These are phyloP conservation scores for Aspergillus heteromorphus DNA, from an alignment of 495 filamentous ascomycete genomes.

Conservation along the genomic window DNA sequence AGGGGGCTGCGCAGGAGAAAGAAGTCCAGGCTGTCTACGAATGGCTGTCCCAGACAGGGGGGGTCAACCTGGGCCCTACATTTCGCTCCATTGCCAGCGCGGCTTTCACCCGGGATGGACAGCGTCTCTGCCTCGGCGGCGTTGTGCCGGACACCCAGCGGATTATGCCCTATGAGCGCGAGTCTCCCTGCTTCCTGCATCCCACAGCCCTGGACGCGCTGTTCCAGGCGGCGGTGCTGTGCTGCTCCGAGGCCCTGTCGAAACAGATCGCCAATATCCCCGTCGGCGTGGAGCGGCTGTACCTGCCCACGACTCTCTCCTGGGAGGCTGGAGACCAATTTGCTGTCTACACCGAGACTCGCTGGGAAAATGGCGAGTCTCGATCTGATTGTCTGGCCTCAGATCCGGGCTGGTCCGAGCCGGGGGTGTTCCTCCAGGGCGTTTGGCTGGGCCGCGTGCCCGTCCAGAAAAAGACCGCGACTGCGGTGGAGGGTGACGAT, in stretches of 20 bases:
- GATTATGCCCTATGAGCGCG: slow-evolving; percentile 18
- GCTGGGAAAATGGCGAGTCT: slow-evolving; percentile 12
- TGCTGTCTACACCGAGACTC: slow-evolving; percentile 14
- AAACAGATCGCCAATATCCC: slow-evolving; percentile 20
- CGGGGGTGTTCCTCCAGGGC: slow-evolving; percentile 19
- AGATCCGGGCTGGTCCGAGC: slow-evolving; percentile 12
- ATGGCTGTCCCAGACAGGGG: slow-evolving; percentile 21
- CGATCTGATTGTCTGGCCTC: slow-evolving; percentile 18
- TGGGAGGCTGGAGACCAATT: slow-evolving; percentile 15
- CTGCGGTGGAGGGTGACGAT: neutral
- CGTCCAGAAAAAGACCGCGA: neutral
- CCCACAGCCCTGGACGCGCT: slow-evolving; percentile 31
- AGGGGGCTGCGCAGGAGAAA: slow-evolving; percentile 5
- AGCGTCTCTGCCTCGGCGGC: slow-evolving; percentile 12
- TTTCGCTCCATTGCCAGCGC: slow-evolving; percentile 16
- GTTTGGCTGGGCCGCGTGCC: neutral
- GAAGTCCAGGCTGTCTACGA: slow-evolving; percentile 16
- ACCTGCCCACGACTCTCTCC: slow-evolving; percentile 14
- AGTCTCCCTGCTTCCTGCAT: slow-evolving; percentile 25
- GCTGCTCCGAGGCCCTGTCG: slow-evolving; percentile 13
- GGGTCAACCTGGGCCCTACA: slow-evolving; percentile 20
- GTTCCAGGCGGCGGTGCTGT: slow-evolving; percentile 24
- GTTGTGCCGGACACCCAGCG: slow-evolving; percentile 19
- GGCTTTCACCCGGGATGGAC: slow-evolving; percentile 20
- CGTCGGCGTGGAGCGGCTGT: slow-evolving; percentile 18